Base-by-base conservation (phyloP, 306 rosid genomes). In the Nissolia schottii region DNA sequence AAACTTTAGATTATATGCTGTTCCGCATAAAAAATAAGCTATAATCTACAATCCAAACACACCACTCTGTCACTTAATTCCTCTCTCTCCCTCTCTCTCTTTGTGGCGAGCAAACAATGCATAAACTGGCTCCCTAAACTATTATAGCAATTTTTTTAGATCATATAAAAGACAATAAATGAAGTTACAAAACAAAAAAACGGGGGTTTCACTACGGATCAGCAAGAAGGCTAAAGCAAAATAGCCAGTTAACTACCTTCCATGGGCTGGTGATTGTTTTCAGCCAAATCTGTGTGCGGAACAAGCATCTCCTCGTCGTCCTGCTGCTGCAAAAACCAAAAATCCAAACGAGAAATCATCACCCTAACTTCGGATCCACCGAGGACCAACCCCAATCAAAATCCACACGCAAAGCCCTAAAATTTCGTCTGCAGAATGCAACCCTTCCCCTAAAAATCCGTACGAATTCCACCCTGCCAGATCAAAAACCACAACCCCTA, bases 261-360 rank as follows among this genome's bases (percentile, higher is more conserved):
- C 97, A 89, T 89, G 61, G 93, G 90, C 57, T 92, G 92, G 76
- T 89, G 96, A 80, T 89, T 86, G 77, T 85, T 87, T 76, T 89
- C 93, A 1, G 85, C 73, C 89, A 86, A 87, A 87, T 92, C 96
- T 1, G 93, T 80, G 74, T 82, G 86, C 19, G 93, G 92, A 2
- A 89, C 93, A 50, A 92, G 97, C 92, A 87, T 92, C 93, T 89
- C 97, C 77, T 92, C 97, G 57, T 92, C 97, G 81, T 91, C 97
- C 77, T 85, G 96, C 83, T 82, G 96, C 91, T 87, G 89, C 70
- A 77, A 80, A 74, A 81, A 64, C 6, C 20, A 14, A 79, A 61
- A 58, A 11, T 12, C 70, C 59, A 51, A 76, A 50, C 64, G 59
- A 59, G 50, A 70, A 60, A 78, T 70, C 70, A 65, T 59, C 80